Percentiles rank a stretch among this genome's conserved stretches.
Conservation (phyloP, 2,329 filamentous ascomycete species). For the Clonostachys rosea region DNA sequence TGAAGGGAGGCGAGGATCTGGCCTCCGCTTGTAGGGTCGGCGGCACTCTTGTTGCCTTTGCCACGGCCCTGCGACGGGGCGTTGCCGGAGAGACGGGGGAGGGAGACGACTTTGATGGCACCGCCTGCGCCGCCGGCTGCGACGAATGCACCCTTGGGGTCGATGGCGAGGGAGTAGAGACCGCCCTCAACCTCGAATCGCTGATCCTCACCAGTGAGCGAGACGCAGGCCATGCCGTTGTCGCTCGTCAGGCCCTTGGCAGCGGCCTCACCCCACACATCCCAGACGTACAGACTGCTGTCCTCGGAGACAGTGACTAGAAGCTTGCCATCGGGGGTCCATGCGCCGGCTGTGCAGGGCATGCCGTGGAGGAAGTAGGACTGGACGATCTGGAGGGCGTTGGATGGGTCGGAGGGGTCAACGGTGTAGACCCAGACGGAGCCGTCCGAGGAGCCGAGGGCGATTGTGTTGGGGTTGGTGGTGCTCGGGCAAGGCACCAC, state of each 20-base stretch:
- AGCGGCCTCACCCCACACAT: constrained; percentile 77
- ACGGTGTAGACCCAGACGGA: constrained; percentile 96
- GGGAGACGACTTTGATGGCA: constrained; percentile 76
- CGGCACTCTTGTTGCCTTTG: constrained; percentile 17
- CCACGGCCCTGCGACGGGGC: constrained; percentile 11
- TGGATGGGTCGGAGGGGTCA: constrained; percentile 54
- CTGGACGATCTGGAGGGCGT: constrained; percentile 76
- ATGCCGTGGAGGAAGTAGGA: constrained; percentile 88
- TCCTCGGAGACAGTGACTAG: constrained; percentile 89
- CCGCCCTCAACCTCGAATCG: constrained; percentile 90
- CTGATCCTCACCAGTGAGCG: constrained; percentile 76
- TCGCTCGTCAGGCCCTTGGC: constrained; percentile 44
- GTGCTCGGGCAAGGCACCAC: constrained; percentile 68
- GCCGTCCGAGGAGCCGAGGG: constrained; percentile 84
- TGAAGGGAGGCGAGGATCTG: constrained; percentile 78
- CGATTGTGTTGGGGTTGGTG: constrained; percentile 72
- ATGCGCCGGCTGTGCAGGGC: constrained; percentile 82
- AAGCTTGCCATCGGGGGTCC: constrained; percentile 82
- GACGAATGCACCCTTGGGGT: constrained; percentile 73
- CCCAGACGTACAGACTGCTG: constrained; percentile 84
- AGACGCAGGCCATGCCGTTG: constrained; percentile 64
- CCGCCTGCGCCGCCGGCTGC: constrained; percentile 87
- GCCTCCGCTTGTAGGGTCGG: constrained; percentile 36
- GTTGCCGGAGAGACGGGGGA: constrained; percentile 57
- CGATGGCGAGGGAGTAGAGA: constrained; percentile 80